phyloP scores from a whole-genome alignment of 805 yeast genomes.

The Candida maris region DNA sequence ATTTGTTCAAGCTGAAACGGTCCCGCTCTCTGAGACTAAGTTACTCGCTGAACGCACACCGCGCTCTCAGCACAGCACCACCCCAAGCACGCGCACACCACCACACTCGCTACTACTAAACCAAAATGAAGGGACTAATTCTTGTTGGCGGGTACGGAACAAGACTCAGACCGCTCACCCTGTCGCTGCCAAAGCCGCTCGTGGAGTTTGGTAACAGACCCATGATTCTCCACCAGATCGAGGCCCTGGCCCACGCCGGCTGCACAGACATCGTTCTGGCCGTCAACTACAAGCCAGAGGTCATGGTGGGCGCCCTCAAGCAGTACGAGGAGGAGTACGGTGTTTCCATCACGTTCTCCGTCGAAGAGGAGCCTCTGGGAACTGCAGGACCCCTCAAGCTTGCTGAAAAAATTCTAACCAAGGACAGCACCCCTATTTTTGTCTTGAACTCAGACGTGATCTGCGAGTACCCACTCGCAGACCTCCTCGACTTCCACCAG shows the following conservation, averaged over 20 bases:
- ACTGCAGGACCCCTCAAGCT: constrained; percentile 99
- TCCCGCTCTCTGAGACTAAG: constrained; percentile 1
- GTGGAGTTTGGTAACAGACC: constrained; percentile 99
- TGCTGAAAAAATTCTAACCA: constrained; percentile 89
- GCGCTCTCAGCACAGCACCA: too few species aligned
- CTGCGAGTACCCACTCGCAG: constrained; percentile 96
- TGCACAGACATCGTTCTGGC: constrained; percentile 98
- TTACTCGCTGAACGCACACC: too few species aligned
- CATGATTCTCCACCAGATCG: constrained; percentile 97
- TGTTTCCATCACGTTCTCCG: constrained; percentile 92
- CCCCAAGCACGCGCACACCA: too few species aligned
- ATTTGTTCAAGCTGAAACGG: too few species aligned
- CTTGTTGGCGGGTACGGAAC: constrained; percentile 99
- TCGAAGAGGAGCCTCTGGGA: constrained; percentile 98
- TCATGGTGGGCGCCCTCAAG: constrained; percentile 92
- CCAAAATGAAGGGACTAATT: constrained; percentile 90
- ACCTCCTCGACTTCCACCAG: constrained; percentile 87
- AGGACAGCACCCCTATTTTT: constrained; percentile 95
- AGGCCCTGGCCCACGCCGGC: constrained; percentile 96
- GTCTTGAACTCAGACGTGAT: constrained; percentile 98
- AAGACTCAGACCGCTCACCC: constrained; percentile 96
- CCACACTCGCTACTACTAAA: constrained; percentile 23
- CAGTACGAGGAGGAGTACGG: constrained; percentile 94
- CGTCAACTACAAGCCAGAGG: constrained; percentile 99
- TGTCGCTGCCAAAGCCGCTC: constrained; percentile 93